Conservation (phyloP, 176 grass and related monocot species). For the Triticum urartu region DNA sequence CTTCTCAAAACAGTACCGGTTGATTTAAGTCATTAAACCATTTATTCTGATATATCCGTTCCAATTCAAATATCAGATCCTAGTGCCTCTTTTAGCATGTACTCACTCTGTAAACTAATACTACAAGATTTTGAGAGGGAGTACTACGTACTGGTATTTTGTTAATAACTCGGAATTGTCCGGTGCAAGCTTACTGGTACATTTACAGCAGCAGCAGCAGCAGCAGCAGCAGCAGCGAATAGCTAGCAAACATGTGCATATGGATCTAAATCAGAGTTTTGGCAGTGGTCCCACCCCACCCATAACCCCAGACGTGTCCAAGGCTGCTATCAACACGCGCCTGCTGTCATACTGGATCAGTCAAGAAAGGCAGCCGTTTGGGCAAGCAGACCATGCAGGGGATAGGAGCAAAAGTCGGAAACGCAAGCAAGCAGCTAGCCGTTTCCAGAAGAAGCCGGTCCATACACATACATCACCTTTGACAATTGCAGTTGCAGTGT, state of each 20-base stretch:
- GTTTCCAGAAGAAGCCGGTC: slow-evolving; percentile 22
- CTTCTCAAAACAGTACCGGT: too few relatives aligned
- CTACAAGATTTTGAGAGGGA: too few relatives aligned
- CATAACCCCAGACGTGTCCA: slow-evolving; percentile 13
- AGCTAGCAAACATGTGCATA: neutral
- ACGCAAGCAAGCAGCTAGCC: slow-evolving; percentile 13
- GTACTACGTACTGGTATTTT: too few relatives aligned
- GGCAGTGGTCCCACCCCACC: neutral
- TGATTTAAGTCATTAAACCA: neutral
- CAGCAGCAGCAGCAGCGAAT: neutral
- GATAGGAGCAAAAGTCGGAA: slow-evolving; percentile 31
- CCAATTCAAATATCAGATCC: neutral
- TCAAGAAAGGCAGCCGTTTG: slow-evolving; percentile 1
- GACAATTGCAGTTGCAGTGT: neutral
- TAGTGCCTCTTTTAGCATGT: neutral
- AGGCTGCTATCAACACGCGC: slow-evolving; percentile 10
- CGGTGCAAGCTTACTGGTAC: neutral
- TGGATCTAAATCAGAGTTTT: neutral
- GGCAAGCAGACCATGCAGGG: slow-evolving; percentile 2
- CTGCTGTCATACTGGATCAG: neutral
- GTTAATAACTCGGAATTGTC: neutral
- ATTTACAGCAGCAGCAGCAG: neutral
- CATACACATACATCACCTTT: neutral
- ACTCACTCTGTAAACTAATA: too few relatives aligned
- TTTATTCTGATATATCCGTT: neutral